phyloP scores from a whole-genome alignment of 2,329 filamentous ascomycete genomes.

The Bipolaris cookei region DNA sequence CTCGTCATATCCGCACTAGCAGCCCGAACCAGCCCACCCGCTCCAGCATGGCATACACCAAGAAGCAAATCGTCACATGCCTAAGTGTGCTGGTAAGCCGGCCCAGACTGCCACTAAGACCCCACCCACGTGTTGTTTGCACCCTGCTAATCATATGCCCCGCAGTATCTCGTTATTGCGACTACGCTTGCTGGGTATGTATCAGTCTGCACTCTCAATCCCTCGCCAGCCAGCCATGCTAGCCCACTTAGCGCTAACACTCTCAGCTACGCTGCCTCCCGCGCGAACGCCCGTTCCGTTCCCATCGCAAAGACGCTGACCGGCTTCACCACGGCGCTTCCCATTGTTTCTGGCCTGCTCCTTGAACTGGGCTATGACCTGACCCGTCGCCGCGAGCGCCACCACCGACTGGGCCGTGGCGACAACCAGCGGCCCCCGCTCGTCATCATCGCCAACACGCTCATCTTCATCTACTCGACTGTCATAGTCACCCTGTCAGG shows the following conservation, averaged over 20 bases:
- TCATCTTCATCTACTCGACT: slow-evolving; percentile 51
- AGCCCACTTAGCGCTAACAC: slow-evolving; percentile 14
- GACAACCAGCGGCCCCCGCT: slow-evolving; percentile 43
- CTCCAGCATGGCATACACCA: slow-evolving; percentile 44
- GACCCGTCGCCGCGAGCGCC: slow-evolving; percentile 41
- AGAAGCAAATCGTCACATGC: slow-evolving; percentile 49
- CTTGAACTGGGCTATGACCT: slow-evolving; percentile 50
- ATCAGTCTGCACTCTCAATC: no score
- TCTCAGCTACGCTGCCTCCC: slow-evolving; percentile 40
- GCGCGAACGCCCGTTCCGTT: slow-evolving; percentile 46
- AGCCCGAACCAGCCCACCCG: background rate
- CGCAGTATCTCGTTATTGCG: slow-evolving; percentile 51
- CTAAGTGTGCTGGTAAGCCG: slow-evolving; percentile 47
- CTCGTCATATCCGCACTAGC: background rate
- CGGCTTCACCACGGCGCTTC: slow-evolving; percentile 52
- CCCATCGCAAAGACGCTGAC: slow-evolving; percentile 52
- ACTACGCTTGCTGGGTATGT: slow-evolving; percentile 50
- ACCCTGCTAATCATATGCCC: slow-evolving; percentile 4
- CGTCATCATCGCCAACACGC: slow-evolving; percentile 49
- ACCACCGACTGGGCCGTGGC: slow-evolving; percentile 38
- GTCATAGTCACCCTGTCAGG: slow-evolving; percentile 55
- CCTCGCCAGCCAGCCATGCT: background rate
- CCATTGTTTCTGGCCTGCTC: slow-evolving; percentile 52
- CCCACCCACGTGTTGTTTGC: background rate
- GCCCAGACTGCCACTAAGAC: background rate